These are phyloP conservation scores for Stemphylium lycopersici DNA, from an alignment of 2,329 filamentous ascomycete species.

Conservation along the genomic window DNA sequence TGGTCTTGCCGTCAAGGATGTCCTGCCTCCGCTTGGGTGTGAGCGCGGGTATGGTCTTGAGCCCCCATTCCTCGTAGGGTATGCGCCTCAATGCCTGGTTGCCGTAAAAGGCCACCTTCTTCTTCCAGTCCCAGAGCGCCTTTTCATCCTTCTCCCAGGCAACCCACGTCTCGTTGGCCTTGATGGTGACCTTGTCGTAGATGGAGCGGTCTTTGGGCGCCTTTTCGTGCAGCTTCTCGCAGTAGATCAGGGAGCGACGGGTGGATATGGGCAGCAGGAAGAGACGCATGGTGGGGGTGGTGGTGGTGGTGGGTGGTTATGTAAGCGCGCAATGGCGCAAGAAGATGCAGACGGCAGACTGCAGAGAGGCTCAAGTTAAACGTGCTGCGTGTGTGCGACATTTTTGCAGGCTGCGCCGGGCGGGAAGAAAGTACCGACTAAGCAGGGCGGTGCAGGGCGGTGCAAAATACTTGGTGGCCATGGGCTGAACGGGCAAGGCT, in stretches of 20 bases:
- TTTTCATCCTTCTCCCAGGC: slow-evolving; percentile 83
- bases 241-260: slow-evolving; percentile 88
- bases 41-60: slow-evolving; percentile 90
- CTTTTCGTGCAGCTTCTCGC: slow-evolving; percentile 72
- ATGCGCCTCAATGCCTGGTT: slow-evolving; percentile 86
- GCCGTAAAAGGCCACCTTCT: slow-evolving; percentile 81
- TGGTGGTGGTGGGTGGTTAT: slow-evolving; percentile 4
- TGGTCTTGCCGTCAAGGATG: slow-evolving; percentile 66
- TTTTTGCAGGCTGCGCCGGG: slow-evolving; percentile 16
- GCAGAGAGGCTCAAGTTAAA: slow-evolving; percentile 19
- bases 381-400: slow-evolving; percentile 25
- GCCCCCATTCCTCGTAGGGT: slow-evolving; percentile 95
- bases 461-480: not conserved
- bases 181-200: slow-evolving; percentile 72
- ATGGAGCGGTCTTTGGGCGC: slow-evolving; percentile 57
- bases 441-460: not conserved
- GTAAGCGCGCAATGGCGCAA: slow-evolving; percentile 28
- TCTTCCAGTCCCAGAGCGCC: slow-evolving; percentile 74
- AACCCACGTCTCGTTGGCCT: slow-evolving; percentile 79
- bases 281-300: slow-evolving; percentile 72
- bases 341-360: too few species aligned
- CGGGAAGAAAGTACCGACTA: not conserved
- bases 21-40: slow-evolving; percentile 69
- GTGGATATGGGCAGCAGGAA: slow-evolving; percentile 94
- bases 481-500: too few species aligned